Evolutionary conservation across 169 alveolate genomes (phyloP).

Genomic region (Plasmodium gaboni): DNA sequence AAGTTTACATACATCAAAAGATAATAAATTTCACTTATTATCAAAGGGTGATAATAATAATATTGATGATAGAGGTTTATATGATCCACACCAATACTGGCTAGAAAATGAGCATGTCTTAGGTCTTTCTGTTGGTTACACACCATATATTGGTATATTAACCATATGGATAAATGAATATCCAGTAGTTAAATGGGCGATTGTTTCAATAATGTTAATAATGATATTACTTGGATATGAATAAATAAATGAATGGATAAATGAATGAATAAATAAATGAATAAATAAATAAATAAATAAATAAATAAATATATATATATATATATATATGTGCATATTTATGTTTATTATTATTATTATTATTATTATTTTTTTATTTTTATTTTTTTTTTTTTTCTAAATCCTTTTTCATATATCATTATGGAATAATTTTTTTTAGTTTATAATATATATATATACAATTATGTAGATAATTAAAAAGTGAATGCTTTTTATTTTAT

Average conservation of each 20-base stretch:
- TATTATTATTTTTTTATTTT: background rate
- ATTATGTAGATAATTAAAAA: too few species aligned
- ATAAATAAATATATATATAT: background rate
- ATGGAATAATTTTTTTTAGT: too few species aligned
- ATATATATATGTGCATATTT: background rate
- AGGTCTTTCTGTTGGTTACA: constrained; percentile 87
- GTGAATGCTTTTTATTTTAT: too few species aligned
- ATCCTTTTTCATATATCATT: too few species aligned
- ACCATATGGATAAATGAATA: constrained; percentile 93
- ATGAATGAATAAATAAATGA: background rate
- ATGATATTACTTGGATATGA: constrained; percentile 72
- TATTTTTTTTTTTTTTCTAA: background rate
- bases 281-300: background rate
- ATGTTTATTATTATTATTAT: background rate
- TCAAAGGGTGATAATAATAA: constrained; percentile 95
- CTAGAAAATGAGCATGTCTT: constrained; percentile 87
- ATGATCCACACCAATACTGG: constrained; percentile 90
- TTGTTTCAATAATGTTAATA: constrained; percentile 41
- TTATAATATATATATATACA: too few species aligned
- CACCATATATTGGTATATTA: constrained; percentile 95
- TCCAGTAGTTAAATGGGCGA: constrained; percentile 82
- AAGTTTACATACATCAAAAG: constrained; percentile 85
- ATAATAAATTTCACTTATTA: constrained; percentile 84
- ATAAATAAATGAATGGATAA: constrained; percentile 19
- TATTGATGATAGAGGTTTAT: constrained; percentile 94